These are phyloP conservation scores for Erigeron philadelphicus DNA, from an alignment of 140 eudicot species.

Conservation along the genomic window DNA sequence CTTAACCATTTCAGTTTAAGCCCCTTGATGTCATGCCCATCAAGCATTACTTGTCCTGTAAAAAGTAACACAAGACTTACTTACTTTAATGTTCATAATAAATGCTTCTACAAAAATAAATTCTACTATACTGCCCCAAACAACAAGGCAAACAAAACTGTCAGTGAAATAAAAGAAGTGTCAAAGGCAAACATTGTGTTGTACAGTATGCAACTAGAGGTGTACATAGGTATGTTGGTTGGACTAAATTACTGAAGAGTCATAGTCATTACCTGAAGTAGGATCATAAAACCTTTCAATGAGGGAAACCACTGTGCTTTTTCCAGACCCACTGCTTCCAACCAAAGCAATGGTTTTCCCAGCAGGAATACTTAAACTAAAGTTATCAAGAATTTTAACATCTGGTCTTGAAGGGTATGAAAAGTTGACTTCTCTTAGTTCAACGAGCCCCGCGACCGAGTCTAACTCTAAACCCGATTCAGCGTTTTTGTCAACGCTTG, in stretches of 20 bases:
- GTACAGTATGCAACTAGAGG: constrained; percentile 21
- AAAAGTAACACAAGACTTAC: constrained; percentile 27
- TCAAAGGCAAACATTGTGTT: constrained; percentile 24
- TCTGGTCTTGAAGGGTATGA: constrained; percentile 92
- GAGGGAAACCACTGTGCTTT: constrained; percentile 90
- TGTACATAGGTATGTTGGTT: constrained; percentile 36
- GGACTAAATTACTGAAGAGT: constrained; percentile 32
- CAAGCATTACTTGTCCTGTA: constrained; percentile 76
- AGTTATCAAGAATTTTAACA: constrained; percentile 51
- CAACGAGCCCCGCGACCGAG: constrained; percentile 57
- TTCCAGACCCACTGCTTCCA: constrained; percentile 96
- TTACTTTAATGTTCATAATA: background rate
- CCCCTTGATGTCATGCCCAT: constrained; percentile 74
- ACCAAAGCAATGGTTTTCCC: constrained; percentile 91
- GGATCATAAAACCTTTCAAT: constrained; percentile 95
- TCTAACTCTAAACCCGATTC: constrained; percentile 68
- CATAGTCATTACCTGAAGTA: constrained; percentile 48
- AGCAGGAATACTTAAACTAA: constrained; percentile 60
- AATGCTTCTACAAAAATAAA: background rate
- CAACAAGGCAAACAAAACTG: constrained; percentile 16
- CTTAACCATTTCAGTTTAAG: constrained; percentile 79
- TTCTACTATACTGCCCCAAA: constrained; percentile 22
- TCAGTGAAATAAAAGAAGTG: constrained; percentile 27
- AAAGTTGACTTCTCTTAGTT: constrained; percentile 64
- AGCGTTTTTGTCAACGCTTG: constrained; percentile 47